These are phyloP conservation scores for Mallotus japonicus DNA, from an alignment of 441 rosid genomes.

Conservation along the genomic window DNA sequence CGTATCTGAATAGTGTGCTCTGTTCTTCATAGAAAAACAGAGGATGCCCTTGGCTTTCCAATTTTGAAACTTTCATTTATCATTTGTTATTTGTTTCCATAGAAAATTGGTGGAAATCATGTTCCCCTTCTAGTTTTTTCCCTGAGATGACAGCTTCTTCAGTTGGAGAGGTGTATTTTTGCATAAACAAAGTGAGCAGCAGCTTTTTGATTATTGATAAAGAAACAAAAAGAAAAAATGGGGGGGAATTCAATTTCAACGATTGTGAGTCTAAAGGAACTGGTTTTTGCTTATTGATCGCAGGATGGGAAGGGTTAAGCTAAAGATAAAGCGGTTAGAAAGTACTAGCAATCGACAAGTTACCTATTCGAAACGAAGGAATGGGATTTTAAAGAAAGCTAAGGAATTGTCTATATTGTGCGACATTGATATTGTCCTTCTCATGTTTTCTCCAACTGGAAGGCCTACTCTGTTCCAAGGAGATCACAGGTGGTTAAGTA, in stretches of 20 bases:
- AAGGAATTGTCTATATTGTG: slow-evolving; percentile 66
- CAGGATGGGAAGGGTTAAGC: slow-evolving; percentile 92
- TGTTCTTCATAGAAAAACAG: slow-evolving; percentile 7
- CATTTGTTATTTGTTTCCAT: neutral
- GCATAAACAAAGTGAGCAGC: slow-evolving; percentile 34
- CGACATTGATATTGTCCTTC: slow-evolving; percentile 63
- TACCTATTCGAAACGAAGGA: slow-evolving; percentile 65
- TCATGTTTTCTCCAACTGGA: slow-evolving; percentile 76
- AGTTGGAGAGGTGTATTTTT: slow-evolving; percentile 25
- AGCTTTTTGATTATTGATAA: neutral
- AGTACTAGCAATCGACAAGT: slow-evolving; percentile 57
- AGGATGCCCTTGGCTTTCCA: neutral
- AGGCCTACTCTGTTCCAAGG: slow-evolving; percentile 61
- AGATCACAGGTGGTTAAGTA: slow-evolving; percentile 43
- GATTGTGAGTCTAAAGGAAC: neutral
- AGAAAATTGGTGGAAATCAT: slow-evolving; percentile 14
- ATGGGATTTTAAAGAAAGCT: slow-evolving; percentile 73
- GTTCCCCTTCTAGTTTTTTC: slow-evolving; percentile 15
- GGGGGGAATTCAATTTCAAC: neutral
- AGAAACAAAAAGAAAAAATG: neutral
- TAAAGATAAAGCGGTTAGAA: slow-evolving; percentile 69
- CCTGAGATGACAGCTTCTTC: slow-evolving; percentile 39
- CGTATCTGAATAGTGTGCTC: neutral
- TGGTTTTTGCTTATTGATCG: slow-evolving; percentile 23
- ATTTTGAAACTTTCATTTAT: neutral